phyloP scores from a whole-genome alignment of 2,329 filamentous ascomycete genomes.

The Alternaria gansuensis region DNA sequence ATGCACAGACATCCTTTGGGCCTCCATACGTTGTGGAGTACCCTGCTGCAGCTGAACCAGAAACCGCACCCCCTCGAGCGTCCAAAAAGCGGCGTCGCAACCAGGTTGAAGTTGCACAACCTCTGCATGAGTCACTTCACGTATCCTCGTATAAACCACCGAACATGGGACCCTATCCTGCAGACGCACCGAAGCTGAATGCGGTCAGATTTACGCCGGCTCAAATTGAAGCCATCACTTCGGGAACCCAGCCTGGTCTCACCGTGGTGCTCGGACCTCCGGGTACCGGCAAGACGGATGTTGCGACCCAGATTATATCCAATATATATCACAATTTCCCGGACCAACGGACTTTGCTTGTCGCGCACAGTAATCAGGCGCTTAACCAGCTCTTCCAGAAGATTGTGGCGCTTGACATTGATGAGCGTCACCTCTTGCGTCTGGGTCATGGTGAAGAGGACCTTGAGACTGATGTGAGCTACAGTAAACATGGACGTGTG shows the following conservation, averaged over 20 bases:
- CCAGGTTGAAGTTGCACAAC: slow-evolving; percentile 68
- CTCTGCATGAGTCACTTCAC: slow-evolving; percentile 69
- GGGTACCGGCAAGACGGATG: slow-evolving; percentile 98
- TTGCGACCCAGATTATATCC: slow-evolving; percentile 97
- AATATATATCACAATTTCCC: slow-evolving; percentile 99
- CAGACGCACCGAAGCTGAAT: slow-evolving; percentile 84
- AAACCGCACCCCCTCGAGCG: slow-evolving; percentile 62
- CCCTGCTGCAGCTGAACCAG: slow-evolving; percentile 48
- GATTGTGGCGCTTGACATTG: slow-evolving; percentile 94
- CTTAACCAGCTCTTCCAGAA: slow-evolving; percentile 98
- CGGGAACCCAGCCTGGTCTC: slow-evolving; percentile 91
- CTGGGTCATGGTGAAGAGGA: slow-evolving; percentile 97
- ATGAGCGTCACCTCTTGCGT: slow-evolving; percentile 89
- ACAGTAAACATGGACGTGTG: slow-evolving; percentile 92
- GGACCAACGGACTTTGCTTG: slow-evolving; percentile 85
- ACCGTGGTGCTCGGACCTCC: slow-evolving; percentile 95
- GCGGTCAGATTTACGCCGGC: slow-evolving; percentile 86
- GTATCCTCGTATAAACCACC: slow-evolving; percentile 90
- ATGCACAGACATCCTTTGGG: slow-evolving; percentile 75
- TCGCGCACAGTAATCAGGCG: slow-evolving; percentile 97
- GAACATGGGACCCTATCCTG: slow-evolving; percentile 88
- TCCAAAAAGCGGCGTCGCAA: slow-evolving; percentile 90
- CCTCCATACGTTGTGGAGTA: slow-evolving; percentile 88
- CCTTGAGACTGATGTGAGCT: slow-evolving; percentile 82
- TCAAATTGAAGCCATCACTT: slow-evolving; percentile 91